phyloP scores from a whole-genome alignment of 768 basidiomycete genomes.

The Mycena albidolilacea region DNA sequence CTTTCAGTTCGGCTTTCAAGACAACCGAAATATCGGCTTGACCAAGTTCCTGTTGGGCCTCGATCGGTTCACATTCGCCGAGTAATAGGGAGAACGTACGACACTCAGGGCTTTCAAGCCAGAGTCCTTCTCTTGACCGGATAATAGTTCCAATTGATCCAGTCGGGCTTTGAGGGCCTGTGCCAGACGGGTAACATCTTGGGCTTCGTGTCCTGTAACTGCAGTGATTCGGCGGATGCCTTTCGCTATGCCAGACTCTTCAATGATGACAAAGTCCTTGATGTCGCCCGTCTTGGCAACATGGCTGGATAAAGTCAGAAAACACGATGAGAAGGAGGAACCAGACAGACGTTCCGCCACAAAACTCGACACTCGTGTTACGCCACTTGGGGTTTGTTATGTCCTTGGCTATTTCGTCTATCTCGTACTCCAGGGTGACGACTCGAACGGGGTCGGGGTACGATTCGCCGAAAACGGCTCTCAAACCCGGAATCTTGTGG shows the following conservation, averaged over 20 bases:
- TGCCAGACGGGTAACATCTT: conserved; percentile 81
- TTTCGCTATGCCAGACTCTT: conserved; percentile 98
- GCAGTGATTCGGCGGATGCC: conserved; percentile 96
- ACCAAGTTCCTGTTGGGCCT: conserved; percentile 80
- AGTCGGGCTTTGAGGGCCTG: conserved; percentile 74
- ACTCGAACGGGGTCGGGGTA: conserved; percentile 99
- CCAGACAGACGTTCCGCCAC: conserved; percentile 92
- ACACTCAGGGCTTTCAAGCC: conserved; percentile 86
- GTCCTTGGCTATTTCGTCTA: conserved; percentile 90
- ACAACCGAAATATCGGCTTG: conserved; percentile 92
- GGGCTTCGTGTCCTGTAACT: conserved; percentile 94
- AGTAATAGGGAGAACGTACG: conserved; percentile 59
- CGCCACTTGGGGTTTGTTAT: conserved; percentile 94
- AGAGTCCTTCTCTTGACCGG: conserved; percentile 88
- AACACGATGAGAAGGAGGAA: neutral
- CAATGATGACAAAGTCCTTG: conserved; percentile 94
- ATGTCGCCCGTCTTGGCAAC: conserved; percentile 98
- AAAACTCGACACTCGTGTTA: conserved; percentile 94
- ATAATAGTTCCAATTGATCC: conserved; percentile 69
- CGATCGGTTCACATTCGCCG: conserved; percentile 20
- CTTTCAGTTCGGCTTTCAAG: conserved; percentile 84
- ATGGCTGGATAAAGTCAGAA: conserved; percentile 67
- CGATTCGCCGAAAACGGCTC: conserved; percentile 97
- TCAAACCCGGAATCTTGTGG: conserved; percentile 90
- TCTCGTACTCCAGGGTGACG: conserved; percentile 89